A percentile compares a stretch with the other conserved stretches of the same genome.
Conservation (phyloP, 768 basidiomycete genomes). For the Pisolithus orientalis region DNA sequence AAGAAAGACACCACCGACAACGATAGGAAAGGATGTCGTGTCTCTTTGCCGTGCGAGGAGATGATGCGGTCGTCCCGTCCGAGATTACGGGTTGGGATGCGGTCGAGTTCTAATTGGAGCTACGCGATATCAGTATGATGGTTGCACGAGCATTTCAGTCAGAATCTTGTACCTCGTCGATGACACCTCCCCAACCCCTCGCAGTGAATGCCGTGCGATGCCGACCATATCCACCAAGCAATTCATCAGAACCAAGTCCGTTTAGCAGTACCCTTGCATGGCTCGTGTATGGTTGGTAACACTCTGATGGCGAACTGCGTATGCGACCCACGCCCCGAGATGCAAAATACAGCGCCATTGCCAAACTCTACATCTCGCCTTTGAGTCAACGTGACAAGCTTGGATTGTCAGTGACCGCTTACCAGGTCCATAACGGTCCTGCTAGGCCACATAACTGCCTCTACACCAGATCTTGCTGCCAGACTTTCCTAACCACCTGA, state of each 20-base stretch:
- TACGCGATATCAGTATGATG: constrained; percentile 24
- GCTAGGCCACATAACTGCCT: constrained; percentile 72
- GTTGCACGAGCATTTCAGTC: neutral
- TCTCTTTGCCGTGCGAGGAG: constrained; percentile 88
- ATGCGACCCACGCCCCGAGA: constrained; percentile 70
- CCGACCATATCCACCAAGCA: constrained; percentile 89
- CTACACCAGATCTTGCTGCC: constrained; percentile 45
- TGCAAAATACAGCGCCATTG: constrained; percentile 89
- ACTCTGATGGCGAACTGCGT: constrained; percentile 28
- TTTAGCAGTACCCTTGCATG: constrained; percentile 78
- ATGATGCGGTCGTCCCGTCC: constrained; percentile 94
- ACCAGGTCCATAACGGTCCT: constrained; percentile 91
- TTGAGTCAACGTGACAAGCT: constrained; percentile 1
- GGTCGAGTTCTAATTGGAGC: constrained; percentile 86
- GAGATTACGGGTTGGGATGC: constrained; percentile 83
- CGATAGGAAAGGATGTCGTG: constrained; percentile 86
- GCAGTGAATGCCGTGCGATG: constrained; percentile 70
- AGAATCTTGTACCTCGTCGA: constrained; percentile 62
- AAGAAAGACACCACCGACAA: constrained; percentile 73
- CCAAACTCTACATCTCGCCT: constrained; percentile 60
- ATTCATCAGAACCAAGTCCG: constrained; percentile 92
- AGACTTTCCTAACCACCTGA: constrained; percentile 53
- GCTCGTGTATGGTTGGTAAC: constrained; percentile 51
- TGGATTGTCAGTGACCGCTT: constrained; percentile 16
- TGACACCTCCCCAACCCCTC: constrained; percentile 68